phyloP scores from a whole-genome alignment of 345 rosid genomes.

The Hibiscus tridactylites region DNA sequence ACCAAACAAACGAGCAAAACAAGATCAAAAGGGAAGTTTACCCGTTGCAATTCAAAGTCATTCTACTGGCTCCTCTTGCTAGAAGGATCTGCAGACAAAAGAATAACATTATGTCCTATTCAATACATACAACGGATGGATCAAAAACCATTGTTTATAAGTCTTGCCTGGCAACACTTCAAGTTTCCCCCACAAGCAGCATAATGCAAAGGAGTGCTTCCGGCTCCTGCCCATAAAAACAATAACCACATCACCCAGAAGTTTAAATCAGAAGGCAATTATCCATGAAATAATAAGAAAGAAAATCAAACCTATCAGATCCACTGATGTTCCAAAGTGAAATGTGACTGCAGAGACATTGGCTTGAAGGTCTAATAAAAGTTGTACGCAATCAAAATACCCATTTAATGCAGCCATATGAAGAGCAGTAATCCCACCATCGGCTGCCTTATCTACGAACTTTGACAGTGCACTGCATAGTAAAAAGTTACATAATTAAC shows the following conservation, averaged over 20 bases:
- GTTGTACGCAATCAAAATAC: slow-evolving; percentile 90
- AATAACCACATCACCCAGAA: slow-evolving; percentile 12
- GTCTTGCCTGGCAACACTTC: slow-evolving; percentile 89
- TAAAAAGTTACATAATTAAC: slow-evolving; percentile 15
- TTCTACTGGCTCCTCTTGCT: slow-evolving; percentile 72
- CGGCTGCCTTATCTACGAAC: slow-evolving; percentile 96
- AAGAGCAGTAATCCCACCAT: slow-evolving; percentile 97
- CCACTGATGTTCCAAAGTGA: slow-evolving; percentile 98
- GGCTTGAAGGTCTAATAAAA: slow-evolving; percentile 85
- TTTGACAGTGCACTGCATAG: slow-evolving; percentile 70
- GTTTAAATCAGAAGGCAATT: background rate
- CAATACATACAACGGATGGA: slow-evolving; percentile 1
- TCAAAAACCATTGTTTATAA: background rate
- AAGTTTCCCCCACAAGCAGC: slow-evolving; percentile 98
- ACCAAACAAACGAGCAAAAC: slow-evolving; percentile 2
- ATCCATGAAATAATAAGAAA: background rate
- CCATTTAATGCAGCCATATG: slow-evolving; percentile 98
- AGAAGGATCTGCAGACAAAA: slow-evolving; percentile 60
- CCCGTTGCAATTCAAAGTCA: slow-evolving; percentile 89
- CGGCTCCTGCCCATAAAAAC: slow-evolving; percentile 55
- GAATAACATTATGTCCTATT: slow-evolving; percentile 4
- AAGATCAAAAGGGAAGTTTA: slow-evolving; percentile 27
- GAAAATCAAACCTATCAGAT: slow-evolving; percentile 67
- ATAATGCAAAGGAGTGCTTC: slow-evolving; percentile 94
- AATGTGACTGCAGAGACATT: slow-evolving; percentile 74